These are phyloP conservation scores for Blastobotrys raffinosifermentans DNA, from an alignment of 1,139 yeast genomes.

Conservation along the genomic window DNA sequence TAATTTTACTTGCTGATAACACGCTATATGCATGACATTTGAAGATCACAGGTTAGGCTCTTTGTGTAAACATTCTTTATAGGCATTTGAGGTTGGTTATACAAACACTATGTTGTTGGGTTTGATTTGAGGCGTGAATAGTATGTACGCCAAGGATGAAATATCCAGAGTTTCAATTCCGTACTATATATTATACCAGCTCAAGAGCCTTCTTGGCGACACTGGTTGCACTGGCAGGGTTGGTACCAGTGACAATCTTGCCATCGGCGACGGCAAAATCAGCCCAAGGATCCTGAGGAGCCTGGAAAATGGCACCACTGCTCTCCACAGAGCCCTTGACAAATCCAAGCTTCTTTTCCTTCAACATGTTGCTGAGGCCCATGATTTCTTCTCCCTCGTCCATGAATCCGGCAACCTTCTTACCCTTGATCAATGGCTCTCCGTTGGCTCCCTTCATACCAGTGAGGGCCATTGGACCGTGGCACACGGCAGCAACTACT, in stretches of 20 bases:
- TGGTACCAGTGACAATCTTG: slow-evolving; percentile 53
- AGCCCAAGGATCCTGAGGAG: slow-evolving; percentile 50
- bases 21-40: too few species aligned
- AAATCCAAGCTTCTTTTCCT: slow-evolving; percentile 30
- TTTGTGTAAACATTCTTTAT: too few species aligned
- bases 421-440: slow-evolving; percentile 44
- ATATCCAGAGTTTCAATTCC: too few species aligned
- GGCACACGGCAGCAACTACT: slow-evolving; percentile 59
- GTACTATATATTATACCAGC: too few species aligned
- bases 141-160: too few species aligned
- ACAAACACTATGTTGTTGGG: too few species aligned
- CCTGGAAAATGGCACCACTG: slow-evolving; percentile 41
- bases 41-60: too few species aligned
- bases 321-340: slow-evolving; percentile 36
- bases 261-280: slow-evolving; percentile 49
- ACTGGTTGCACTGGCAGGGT: slow-evolving; percentile 54
- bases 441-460: slow-evolving; percentile 43
- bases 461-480: slow-evolving; percentile 55
- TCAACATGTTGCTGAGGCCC: slow-evolving; percentile 36
- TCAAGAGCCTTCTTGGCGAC: slow-evolving; percentile 39
- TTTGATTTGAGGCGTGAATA: too few species aligned
- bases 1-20: too few species aligned
- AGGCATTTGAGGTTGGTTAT: too few species aligned
- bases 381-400: slow-evolving; percentile 46
- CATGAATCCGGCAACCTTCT: slow-evolving; percentile 55